These are phyloP conservation scores for Bretziella fagacearum DNA, from an alignment of 2,329 filamentous ascomycete genomes.

Conservation along the genomic window DNA sequence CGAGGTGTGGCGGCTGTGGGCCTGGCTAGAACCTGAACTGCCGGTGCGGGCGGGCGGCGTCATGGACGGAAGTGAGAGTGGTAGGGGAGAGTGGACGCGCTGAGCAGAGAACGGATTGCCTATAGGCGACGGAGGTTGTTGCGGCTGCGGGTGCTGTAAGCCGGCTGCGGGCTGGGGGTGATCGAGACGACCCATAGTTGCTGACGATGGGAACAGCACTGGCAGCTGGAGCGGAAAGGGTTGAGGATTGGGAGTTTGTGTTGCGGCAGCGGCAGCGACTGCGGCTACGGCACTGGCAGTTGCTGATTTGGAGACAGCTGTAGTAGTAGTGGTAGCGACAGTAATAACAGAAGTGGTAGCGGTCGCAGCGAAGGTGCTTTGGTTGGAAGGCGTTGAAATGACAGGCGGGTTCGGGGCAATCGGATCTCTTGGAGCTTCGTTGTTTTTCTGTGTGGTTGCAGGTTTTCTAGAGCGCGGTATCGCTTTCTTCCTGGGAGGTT, in stretches of 20 bases:
- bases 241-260: not conserved
- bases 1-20: constrained; percentile 17
- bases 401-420: not conserved
- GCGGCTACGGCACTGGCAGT: not conserved
- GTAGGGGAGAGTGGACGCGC: constrained; percentile 12
- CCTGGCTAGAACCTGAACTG: constrained; percentile 21
- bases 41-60: constrained; percentile 8
- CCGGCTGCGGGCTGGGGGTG: constrained; percentile 7
- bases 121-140: constrained; percentile 8
- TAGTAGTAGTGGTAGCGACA: not conserved
- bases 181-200: constrained; percentile 9
- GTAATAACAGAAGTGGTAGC: not conserved
- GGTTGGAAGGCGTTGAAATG: not conserved
- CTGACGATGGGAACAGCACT: not conserved
- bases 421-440: not conserved
- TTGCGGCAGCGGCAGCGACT: too few relatives aligned
- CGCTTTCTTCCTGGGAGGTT: not conserved
- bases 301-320: not conserved
- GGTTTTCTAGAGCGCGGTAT: not conserved
- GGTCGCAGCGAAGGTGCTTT: not conserved
- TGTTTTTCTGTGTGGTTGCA: not conserved
- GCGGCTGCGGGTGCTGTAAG: constrained; percentile 13
- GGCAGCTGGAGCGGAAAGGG: not conserved
- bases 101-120: constrained; percentile 11
- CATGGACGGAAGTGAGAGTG: constrained; percentile 12